Conservation (phyloP, 2,329 filamentous ascomycete genomes). For the Ophiostoma tasmaniense region DNA sequence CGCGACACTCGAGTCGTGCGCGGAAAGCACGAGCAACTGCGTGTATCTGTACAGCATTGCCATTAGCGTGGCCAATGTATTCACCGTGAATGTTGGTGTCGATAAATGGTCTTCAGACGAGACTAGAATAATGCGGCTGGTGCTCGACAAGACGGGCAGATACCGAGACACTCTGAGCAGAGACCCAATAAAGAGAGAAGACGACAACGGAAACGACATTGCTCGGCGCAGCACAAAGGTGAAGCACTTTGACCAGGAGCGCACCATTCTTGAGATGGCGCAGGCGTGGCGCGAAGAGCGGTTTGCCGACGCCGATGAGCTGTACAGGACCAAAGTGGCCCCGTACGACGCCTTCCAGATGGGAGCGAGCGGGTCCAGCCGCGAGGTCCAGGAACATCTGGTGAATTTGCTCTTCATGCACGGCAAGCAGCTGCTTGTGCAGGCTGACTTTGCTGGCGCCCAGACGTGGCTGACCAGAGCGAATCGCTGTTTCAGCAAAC, state of each 20-base stretch:
- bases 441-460: constrained; percentile 46
- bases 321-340: constrained; percentile 51
- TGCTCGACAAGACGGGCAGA: constrained; percentile 55
- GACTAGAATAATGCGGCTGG: constrained; percentile 47
- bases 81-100: constrained; percentile 25
- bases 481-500: neutral
- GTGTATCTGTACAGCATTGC: constrained; percentile 13
- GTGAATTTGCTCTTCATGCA: constrained; percentile 65
- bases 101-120: constrained; percentile 28
- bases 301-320: constrained; percentile 68
- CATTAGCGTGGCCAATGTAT: constrained; percentile 35
- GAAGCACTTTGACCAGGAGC: constrained; percentile 46
- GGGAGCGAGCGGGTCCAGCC: constrained; percentile 39
- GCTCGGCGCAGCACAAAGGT: neutral
- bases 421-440: constrained; percentile 49
- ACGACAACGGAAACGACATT: neutral
- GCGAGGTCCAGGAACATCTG: constrained; percentile 49
- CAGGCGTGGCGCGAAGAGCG: constrained; percentile 69
- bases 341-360: constrained; percentile 28
- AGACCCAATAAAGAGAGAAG: constrained; percentile 23
- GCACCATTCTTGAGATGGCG: constrained; percentile 55
- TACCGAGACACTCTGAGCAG: constrained; percentile 33
- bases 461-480: constrained; percentile 57
- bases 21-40: neutral
- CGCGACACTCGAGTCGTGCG: neutral